Conservation (phyloP, 2,329 filamentous ascomycete species). For the Metarhizium robertsii region DNA sequence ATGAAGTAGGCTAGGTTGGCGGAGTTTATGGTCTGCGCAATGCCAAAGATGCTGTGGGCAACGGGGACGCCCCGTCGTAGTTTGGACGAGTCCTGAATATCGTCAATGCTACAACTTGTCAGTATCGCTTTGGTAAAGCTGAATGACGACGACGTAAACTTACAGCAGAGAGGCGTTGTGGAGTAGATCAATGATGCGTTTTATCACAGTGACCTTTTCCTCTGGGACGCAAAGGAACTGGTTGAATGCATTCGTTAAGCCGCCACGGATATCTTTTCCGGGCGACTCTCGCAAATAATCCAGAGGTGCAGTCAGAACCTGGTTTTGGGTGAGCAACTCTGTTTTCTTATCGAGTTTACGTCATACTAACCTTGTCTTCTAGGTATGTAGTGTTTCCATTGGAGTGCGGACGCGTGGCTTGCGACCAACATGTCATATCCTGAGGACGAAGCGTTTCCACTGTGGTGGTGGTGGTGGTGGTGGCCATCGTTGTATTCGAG, state of each 20-base stretch:
- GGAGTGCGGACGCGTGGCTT: neutral
- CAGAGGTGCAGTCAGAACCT: neutral
- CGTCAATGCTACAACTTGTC: constrained; percentile 42
- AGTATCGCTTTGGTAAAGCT: constrained; percentile 10
- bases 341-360: neutral
- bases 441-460: neutral
- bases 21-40: constrained; percentile 40
- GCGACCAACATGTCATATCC: too few relatives aligned
- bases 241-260: constrained; percentile 50
- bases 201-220: constrained; percentile 59
- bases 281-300: constrained; percentile 2
- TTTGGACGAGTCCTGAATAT: constrained; percentile 38
- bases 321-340: neutral
- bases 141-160: neutral
- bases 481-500: neutral
- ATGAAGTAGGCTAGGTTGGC: constrained; percentile 39
- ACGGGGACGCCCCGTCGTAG: constrained; percentile 37
- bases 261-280: constrained; percentile 1
- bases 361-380: neutral
- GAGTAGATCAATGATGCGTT: constrained; percentile 65
- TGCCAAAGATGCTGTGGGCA: constrained; percentile 39
- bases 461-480: neutral
- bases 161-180: constrained; percentile 41
- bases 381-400: neutral
- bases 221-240: constrained; percentile 61